Percentiles rank a stretch among this genome's conserved stretches.
Evolutionary conservation across 192 early-diverging fungal genomes (phyloP).

Genomic region (Pilobolus umbonatus): DNA sequence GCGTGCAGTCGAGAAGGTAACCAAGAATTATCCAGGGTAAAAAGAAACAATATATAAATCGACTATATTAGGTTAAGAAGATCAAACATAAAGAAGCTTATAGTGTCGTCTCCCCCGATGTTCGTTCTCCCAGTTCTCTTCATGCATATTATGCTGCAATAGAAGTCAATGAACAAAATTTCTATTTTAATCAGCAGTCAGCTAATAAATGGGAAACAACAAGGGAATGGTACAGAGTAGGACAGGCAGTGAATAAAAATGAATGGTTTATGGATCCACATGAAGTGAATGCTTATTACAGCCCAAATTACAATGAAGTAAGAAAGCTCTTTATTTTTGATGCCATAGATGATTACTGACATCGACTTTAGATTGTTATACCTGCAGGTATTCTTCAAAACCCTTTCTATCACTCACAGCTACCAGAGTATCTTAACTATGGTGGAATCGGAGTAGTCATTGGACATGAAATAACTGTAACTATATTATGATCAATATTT

Average conservation of each 20-base stretch:
- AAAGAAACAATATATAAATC: no score
- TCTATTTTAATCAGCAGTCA: slow-evolving; percentile 61
- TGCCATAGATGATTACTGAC: slow-evolving; percentile 1
- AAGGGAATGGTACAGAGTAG: slow-evolving; percentile 17
- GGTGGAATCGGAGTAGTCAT: slow-evolving; percentile 65
- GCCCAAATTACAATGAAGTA: slow-evolving; percentile 41
- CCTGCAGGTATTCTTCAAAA: slow-evolving; percentile 59
- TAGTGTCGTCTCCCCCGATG: slow-evolving; percentile 53
- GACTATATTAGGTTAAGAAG: no score
- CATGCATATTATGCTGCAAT: slow-evolving; percentile 50
- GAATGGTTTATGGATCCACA: slow-evolving; percentile 53
- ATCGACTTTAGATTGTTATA: slow-evolving; percentile 36
- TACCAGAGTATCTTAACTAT: slow-evolving; percentile 62
- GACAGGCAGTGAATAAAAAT: slow-evolving; percentile 42
- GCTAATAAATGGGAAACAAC: slow-evolving; percentile 37
- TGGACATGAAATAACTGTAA: slow-evolving; percentile 70
- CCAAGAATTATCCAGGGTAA: no score
- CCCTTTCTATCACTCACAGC: slow-evolving; percentile 53
- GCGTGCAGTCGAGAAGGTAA: slow-evolving; percentile 34
- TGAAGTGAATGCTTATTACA: slow-evolving; percentile 58
- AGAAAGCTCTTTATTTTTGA: not conserved
- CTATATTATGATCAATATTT: not conserved
- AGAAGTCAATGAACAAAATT: slow-evolving; percentile 37
- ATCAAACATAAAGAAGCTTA: slow-evolving; percentile 62
- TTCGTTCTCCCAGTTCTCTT: slow-evolving; percentile 38